A percentile compares a stretch with the other conserved stretches of the same genome.
Conservation (phyloP, 805 yeast genomes). For the Yarrowia deformans region DNA sequence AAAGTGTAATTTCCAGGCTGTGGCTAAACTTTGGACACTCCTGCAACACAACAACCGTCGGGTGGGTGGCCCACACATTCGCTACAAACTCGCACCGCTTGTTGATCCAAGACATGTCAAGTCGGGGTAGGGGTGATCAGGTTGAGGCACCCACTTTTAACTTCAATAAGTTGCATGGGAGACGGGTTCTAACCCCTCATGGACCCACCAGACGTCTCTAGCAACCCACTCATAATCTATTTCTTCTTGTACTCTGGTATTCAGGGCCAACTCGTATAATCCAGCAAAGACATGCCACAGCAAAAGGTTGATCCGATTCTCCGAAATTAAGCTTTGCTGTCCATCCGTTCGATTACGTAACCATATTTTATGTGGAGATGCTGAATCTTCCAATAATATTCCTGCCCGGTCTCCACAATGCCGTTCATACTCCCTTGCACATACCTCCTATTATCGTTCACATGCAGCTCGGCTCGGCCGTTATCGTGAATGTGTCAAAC, state of each 20-base stretch:
- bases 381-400: too few relatives aligned
- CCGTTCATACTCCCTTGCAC: too few relatives aligned
- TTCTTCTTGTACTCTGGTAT: too few relatives aligned
- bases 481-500: too few relatives aligned
- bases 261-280: neutral
- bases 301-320: slow-evolving; percentile 1
- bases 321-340: neutral
- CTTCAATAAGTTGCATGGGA: slow-evolving; percentile 8
- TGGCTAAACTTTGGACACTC: slow-evolving; percentile 26
- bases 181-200: neutral
- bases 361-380: too few relatives aligned
- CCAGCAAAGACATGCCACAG: slow-evolving; percentile 30
- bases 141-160: neutral
- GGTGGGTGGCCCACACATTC: neutral
- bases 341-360: too few relatives aligned
- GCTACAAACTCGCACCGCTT: neutral
- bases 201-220: too few relatives aligned
- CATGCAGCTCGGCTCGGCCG: too few relatives aligned
- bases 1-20: slow-evolving; percentile 39
- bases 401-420: too few relatives aligned
- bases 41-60: slow-evolving; percentile 9
- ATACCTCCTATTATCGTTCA: too few relatives aligned
- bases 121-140: neutral
- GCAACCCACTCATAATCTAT: too few relatives aligned
- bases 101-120: slow-evolving; percentile 3